Evolutionary conservation across 495 filamentous ascomycete genomes (phyloP), one percentile per base, ranked within the genome.

Genomic region (Aspergillus sclerotiicarbonarius): DNA sequence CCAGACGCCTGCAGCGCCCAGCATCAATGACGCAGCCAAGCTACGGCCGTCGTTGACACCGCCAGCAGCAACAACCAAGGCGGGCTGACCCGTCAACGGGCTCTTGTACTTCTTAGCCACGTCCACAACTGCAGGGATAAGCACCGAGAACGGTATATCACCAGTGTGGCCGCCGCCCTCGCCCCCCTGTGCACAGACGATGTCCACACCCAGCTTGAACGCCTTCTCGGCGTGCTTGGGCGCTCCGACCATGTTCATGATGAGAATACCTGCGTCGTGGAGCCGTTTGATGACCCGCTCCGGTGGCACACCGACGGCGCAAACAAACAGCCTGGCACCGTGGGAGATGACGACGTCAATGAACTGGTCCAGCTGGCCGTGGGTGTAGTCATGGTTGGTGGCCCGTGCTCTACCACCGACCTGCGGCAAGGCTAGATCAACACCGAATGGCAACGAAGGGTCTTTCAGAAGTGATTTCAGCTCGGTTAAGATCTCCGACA

Each of bases 221-320:
- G 91, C 91, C 76, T 95, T 94, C 64, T 83, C 80, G 0, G 91
- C 91, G 69, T 96, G 91, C 63, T 85, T 88, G n/a, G 91, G 91
- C 50, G 87, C 84, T 0, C 91, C 91, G n/a, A 95, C 91, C 91
- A 96, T 96, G 68, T 95, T 96, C 91, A 95, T 95, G 20, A 95
- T 77, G 47, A 93, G 66, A 31, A 96, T 86, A 0, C 88, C 89
- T 0, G 84, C 87, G 9, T 77, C 77, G 63, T 96, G 91, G 19
- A 96, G 75, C 37, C 81, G 68, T 64, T 89, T 83, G 31, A 96
- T 83, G 3, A 89, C 81, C 43, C 68, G 72, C 51, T 75, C 73
- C 0, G 90, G 90, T 12, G 91, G 91, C 3, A 95, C 87, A 15
- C 91, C 91, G 0, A 96, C 90, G 0, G 91, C 91, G 41, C 76